A percentile compares a stretch with the other conserved stretches of the same genome.
Evolutionary conservation across 768 basidiomycete genomes (phyloP).

Genomic region (Trametes cingulata): DNA sequence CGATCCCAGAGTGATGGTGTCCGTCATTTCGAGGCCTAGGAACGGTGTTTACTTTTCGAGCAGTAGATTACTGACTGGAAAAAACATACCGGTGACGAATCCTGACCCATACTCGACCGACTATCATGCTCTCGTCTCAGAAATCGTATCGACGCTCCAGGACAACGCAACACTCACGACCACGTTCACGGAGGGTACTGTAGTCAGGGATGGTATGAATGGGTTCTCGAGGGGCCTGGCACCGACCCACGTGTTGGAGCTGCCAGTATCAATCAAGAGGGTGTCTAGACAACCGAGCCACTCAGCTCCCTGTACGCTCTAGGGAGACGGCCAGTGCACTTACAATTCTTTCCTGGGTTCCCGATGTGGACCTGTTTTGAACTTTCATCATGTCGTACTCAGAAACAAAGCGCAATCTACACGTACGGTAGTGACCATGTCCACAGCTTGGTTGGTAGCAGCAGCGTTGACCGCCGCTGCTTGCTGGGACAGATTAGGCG

Average conservation of each 20-base stretch:
- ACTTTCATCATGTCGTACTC: background rate
- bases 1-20: slow-evolving; percentile 41
- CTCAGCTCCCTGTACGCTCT: background rate
- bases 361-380: slow-evolving; percentile 22
- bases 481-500: slow-evolving; percentile 11
- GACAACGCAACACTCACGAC: slow-evolving; percentile 33
- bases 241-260: slow-evolving; percentile 58
- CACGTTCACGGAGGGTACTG: slow-evolving; percentile 32
- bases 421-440: slow-evolving; percentile 29
- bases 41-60: too few species aligned
- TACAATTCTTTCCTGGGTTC: slow-evolving; percentile 21
- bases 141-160: too few species aligned
- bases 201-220: slow-evolving; percentile 45
- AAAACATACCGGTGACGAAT: slow-evolving; percentile 39
- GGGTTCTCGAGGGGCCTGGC: slow-evolving; percentile 34
- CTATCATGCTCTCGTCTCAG: too few species aligned
- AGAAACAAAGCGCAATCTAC: too few species aligned
- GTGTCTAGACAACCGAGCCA: slow-evolving; percentile 29
- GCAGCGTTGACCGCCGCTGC: background rate
- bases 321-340: slow-evolving; percentile 18
- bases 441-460: slow-evolving; percentile 23
- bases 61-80: too few species aligned
- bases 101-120: slow-evolving; percentile 54
- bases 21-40: slow-evolving; percentile 30
- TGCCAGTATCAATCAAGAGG: slow-evolving; percentile 56